Conservation (phyloP, 805 yeast genomes). For the Hanseniaspora mollemarum region DNA sequence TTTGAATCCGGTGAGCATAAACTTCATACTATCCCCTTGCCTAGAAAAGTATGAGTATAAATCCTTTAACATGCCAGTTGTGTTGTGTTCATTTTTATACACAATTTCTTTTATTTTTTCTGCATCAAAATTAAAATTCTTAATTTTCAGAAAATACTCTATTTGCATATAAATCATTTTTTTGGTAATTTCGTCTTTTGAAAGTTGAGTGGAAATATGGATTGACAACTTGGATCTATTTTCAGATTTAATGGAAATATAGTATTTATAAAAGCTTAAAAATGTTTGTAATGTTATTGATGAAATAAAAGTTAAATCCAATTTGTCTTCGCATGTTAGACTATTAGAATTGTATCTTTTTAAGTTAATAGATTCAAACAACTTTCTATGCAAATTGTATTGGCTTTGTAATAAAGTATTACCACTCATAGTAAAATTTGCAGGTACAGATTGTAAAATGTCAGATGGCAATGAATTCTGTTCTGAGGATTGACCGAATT, state of each 20-base stretch:
- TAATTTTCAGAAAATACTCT: conserved; percentile 36
- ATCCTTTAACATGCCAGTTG: conserved; percentile 31
- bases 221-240: conserved; percentile 35
- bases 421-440: conserved; percentile 16
- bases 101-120: conserved; percentile 34
- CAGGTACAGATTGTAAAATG: conserved; percentile 10
- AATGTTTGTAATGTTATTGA: conserved; percentile 30
- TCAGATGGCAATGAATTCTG: conserved; percentile 18
- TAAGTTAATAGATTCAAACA: conserved; percentile 41
- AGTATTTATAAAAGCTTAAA: conserved; percentile 28
- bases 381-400: conserved; percentile 36
- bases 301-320: conserved; percentile 30
- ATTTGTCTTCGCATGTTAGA: conserved; percentile 26
- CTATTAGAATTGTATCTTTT: conserved; percentile 35
- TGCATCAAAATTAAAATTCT: conserved; percentile 38
- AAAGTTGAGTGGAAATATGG: conserved; percentile 32
- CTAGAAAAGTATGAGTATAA: conserved; percentile 35
- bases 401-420: conserved; percentile 18
- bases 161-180: conserved; percentile 33
- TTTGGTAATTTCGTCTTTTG: conserved; percentile 31
- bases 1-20: conserved; percentile 29
- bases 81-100: conserved; percentile 31
- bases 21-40: conserved; percentile 34
- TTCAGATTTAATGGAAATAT: conserved; percentile 31
- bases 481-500: conserved; percentile 17